Base-by-base conservation (phyloP, 2,329 filamentous ascomycete genomes). In the Cytospora piceicola region DNA sequence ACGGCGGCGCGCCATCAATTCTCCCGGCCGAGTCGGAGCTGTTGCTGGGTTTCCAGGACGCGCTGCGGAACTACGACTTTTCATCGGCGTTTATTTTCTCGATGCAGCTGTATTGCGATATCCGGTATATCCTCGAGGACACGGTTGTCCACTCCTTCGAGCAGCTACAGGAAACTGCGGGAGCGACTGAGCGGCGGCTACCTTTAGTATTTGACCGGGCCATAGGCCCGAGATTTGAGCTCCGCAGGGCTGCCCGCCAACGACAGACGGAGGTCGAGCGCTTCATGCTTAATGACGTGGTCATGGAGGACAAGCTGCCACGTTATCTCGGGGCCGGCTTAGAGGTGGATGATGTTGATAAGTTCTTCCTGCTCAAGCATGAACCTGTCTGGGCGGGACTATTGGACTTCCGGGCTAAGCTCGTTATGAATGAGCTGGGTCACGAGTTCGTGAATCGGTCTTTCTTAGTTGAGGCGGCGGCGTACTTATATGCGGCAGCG, bases 91-190 rank as follows among this genome's bases (percentile, higher is more conserved):
- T 75, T 1, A 67, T 76, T 22, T 74, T 77, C 27, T 71, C 71
- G 7, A 63, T 73, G 17, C 73, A 75, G 29, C 69, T 76, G 4
- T 73, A 73, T 55, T 68, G 73, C 34, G 73, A 76, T 34, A 74
- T 77, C 34, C 75, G 74, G 1, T 70, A 71, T 46, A 74, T 74
- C 36, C 62, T 76, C 27, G 75, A 75, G n/a, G 57, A 69, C 9
- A 61, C 69, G 8, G 67, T 70, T 1, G 30, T 20, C 12, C 53
- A 70, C 22, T 60, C 70, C 0, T 73, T 72, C 34, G 58, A 69
- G 46, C 65, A 70, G 20, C 60, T 73, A 12, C 71, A 72, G 53
- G 11, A 32, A 20, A 74, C 69, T 2, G 73, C 67, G 2, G 24
- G 52, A 4, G 49, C 34, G 14, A 66, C 67, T 9, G 65, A 70